Conservation (phyloP, 306 rosid species). For the Sicyos baderoa region DNA sequence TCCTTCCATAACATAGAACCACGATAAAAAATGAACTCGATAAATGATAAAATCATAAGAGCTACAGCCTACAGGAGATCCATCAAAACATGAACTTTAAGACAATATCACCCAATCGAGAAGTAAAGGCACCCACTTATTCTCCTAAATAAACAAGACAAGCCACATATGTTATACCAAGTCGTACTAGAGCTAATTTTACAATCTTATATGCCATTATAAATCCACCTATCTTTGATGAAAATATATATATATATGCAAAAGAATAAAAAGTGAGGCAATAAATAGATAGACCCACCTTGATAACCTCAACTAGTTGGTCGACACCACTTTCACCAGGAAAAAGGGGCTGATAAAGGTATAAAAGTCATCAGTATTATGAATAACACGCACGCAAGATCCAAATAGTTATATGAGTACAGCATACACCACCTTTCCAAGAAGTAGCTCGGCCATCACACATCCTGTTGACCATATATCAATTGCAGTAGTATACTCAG, state of each 20-base stretch:
- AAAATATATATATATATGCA: too few species aligned
- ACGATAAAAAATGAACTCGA: neutral
- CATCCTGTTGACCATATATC: conserved; percentile 99
- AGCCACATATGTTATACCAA: neutral
- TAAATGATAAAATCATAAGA: neutral
- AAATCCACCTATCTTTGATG: neutral
- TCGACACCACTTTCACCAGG: conserved; percentile 99
- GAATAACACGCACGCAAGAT: neutral
- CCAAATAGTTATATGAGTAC: conserved; percentile 20
- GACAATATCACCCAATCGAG: neutral
- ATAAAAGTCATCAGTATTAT: conserved; percentile 1
- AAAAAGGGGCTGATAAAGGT: conserved; percentile 75
- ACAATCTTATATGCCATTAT: neutral
- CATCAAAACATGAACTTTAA: neutral
- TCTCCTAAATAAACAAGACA: conserved; percentile 7
- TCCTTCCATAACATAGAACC: conserved; percentile 4
- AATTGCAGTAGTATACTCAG: conserved; percentile 92
- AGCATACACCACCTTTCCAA: conserved; percentile 67
- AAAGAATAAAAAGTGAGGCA: neutral
- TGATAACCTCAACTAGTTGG: conserved; percentile 95
- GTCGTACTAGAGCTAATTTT: neutral
- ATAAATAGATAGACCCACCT: conserved; percentile 39
- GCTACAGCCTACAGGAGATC: neutral
- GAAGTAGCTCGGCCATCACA: conserved; percentile 96
- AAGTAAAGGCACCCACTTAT: neutral